Conservation (phyloP, 495 filamentous ascomycete genomes). For the Schizothecium vesticola region DNA sequence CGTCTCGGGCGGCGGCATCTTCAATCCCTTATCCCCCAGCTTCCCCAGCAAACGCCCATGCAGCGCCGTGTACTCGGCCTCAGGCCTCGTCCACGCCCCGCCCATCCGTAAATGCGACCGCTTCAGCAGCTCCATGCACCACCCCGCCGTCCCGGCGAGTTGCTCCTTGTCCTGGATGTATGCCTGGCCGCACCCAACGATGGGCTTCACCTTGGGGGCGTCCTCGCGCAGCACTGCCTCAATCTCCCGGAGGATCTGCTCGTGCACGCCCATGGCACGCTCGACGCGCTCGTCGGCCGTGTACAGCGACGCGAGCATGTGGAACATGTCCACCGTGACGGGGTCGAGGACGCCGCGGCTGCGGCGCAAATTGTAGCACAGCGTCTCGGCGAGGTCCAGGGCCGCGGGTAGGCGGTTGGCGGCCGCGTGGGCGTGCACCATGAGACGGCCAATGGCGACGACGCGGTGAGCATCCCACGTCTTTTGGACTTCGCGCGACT, state of each 20-base stretch:
- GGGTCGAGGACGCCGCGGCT: slow-evolving; percentile 51
- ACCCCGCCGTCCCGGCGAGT: slow-evolving; percentile 35
- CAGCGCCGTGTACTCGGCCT: slow-evolving; percentile 17
- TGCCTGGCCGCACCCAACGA: neutral
- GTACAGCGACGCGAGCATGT: slow-evolving; percentile 52
- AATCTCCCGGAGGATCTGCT: slow-evolving; percentile 45
- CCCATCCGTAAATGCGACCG: slow-evolving; percentile 33
- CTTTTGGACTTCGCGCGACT: slow-evolving; percentile 54
- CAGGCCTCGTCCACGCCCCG: slow-evolving; percentile 30
- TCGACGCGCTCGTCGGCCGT: slow-evolving; percentile 45
- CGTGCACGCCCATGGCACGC: slow-evolving; percentile 51
- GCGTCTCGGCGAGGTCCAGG: slow-evolving; percentile 52
- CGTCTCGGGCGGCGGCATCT: slow-evolving; percentile 13
- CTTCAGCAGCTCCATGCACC: slow-evolving; percentile 50
- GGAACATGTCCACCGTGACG: slow-evolving; percentile 50
- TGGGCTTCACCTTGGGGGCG: neutral
- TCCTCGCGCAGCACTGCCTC: slow-evolving; percentile 19
- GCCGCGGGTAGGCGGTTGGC: slow-evolving; percentile 38
- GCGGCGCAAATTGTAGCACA: slow-evolving; percentile 60
- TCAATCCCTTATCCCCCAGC: slow-evolving; percentile 12
- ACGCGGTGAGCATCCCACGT: slow-evolving; percentile 51
- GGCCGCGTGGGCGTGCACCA: slow-evolving; percentile 54
- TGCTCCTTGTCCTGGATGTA: slow-evolving; percentile 26
- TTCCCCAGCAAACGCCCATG: slow-evolving; percentile 8
- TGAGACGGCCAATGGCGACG: slow-evolving; percentile 50